A percentile compares a stretch with the other conserved stretches of the same genome.
Evolutionary conservation across 371 early-diverging fungal genomes (phyloP).

Genomic region (Phascolomyces articulosus): DNA sequence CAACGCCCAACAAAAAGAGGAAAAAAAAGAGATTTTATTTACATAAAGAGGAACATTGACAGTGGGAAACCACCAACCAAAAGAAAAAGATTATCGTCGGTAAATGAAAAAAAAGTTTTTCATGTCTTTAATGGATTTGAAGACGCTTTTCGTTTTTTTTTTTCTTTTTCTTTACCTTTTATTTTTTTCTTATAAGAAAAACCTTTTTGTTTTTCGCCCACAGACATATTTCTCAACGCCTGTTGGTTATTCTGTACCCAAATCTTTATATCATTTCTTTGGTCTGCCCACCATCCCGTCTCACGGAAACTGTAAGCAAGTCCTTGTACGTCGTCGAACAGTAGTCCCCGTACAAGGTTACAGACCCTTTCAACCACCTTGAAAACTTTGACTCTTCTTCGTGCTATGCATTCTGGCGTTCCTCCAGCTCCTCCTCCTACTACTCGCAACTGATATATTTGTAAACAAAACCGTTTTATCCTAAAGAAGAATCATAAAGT

Average conservation of each 20-base stretch:
- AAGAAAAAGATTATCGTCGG: not conserved
- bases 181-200: not conserved
- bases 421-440: slow-evolving; percentile 20
- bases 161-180: not conserved
- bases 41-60: too few species aligned
- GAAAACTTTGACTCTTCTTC: not conserved
- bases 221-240: slow-evolving; percentile 4
- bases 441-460: slow-evolving; percentile 9
- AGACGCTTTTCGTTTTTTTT: not conserved
- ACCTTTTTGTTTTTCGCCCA: not conserved
- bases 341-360: slow-evolving; percentile 22
- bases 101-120: not conserved
- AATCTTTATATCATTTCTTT: slow-evolving; percentile 6
- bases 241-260: slow-evolving; percentile 7
- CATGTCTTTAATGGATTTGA: not conserved
- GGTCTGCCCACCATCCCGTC: slow-evolving; percentile 29
- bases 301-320: slow-evolving; percentile 9
- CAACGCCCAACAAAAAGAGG: too few species aligned
- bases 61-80: too few species aligned
- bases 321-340: slow-evolving; percentile 19
- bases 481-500: not conserved
- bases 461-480: not conserved
- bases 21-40: too few species aligned
- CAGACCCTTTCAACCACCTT: slow-evolving; percentile 27
- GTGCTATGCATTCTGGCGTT: slow-evolving; percentile 19